These are phyloP conservation scores for Mucor mucedo DNA, from an alignment of 371 early-diverging fungal genomes.

Conservation along the genomic window DNA sequence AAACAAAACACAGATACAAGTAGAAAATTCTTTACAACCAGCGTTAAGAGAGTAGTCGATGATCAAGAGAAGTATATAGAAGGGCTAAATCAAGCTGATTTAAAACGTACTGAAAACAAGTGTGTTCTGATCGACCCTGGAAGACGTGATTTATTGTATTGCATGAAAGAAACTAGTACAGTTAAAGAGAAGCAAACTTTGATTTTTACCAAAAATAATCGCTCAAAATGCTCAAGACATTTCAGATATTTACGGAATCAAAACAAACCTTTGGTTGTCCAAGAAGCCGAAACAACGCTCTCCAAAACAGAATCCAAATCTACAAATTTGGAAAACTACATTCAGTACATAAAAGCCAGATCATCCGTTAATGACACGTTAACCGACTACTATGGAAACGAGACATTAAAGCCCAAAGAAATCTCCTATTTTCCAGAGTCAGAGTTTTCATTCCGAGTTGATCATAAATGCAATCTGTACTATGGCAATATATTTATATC, in stretches of 20 bases:
- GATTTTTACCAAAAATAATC: neutral
- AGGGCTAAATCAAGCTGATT: neutral
- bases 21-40: too few relatives aligned
- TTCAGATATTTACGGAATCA: neutral
- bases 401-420: too few relatives aligned
- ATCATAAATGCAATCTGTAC: too few relatives aligned
- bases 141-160: neutral
- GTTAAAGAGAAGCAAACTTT: neutral
- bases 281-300: neutral
- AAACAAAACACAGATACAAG: too few relatives aligned
- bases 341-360: too few relatives aligned
- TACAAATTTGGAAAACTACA: neutral
- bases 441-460: too few relatives aligned
- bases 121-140: neutral
- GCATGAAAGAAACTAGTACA: too few relatives aligned
- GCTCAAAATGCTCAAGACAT: neutral
- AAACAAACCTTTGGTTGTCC: neutral
- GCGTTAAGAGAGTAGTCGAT: neutral
- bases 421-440: too few relatives aligned
- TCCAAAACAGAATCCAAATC: neutral
- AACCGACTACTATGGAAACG: too few relatives aligned
- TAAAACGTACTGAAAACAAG: neutral
- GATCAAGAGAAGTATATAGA: neutral
- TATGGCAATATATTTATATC: too few relatives aligned
- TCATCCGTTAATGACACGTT: too few relatives aligned